Evolutionary conservation across 2,329 filamentous ascomycete species (phyloP), one percentile per base, ranked within the genome.

Genomic region (Plenodomus biglobosus): DNA sequence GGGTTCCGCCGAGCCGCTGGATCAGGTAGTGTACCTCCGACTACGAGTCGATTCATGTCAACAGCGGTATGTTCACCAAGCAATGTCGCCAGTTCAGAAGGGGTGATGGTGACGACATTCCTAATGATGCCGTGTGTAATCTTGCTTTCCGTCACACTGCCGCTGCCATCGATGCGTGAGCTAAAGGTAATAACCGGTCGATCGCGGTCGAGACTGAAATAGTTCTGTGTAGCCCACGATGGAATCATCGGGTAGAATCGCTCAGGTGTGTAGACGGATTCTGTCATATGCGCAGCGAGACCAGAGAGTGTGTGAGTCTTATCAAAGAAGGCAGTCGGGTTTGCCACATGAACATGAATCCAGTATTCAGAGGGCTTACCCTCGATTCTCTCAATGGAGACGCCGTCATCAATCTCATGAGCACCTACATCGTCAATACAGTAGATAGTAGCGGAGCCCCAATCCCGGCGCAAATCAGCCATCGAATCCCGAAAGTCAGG

Each of bases 291-390:
- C 48, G 85, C 79, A 38, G 88, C 84, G 61, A 83, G 82, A 51
- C 80, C 76, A 27, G 81, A 80, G 7, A 89, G 69, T 8, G 76
- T 72, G 32, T 84, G 82, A 18, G 82, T 75, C 16, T 82, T 81
- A 17, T 74, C 61, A 53, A 94, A 83, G 49, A 82, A 81, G 4
- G 89, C 88, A 2, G 86, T 86, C 8, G 88, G 88, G 62, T 94
- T 90, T 13, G 90, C 89, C 36, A 88, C 80, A 66, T 94, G 89
- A 24, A 90, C 73, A 62, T 91, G 88, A 22, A 92, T 75, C 89
- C 89, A 94, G 61, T 82, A 83, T 56, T 87, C 64, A 19, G 42
- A 77, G 66, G 17, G 77, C 52, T 70, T 70, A 16, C 69, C 74
- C 3, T 76, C 71, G 1, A 85, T 80, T 38, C 71, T 68, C 63